Evolutionary conservation across 768 basidiomycete genomes (phyloP), one percentile per base, ranked within the genome.

Genomic region (Hericium coralloides): DNA sequence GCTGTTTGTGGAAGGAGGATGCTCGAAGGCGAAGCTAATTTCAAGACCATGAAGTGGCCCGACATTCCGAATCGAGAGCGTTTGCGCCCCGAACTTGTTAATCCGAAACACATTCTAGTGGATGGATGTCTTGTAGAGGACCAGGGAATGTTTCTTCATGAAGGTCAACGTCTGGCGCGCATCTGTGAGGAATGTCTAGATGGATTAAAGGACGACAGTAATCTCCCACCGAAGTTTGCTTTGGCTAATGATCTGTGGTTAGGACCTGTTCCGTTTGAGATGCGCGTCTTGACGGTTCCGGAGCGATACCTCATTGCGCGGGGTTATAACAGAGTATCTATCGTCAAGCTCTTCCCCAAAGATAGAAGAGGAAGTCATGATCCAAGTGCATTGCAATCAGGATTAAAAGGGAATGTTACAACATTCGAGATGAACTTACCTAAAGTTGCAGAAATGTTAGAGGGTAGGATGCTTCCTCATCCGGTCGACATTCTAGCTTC

Each of bases 221-320:
- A 48, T 8, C 7, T 7, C 9, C 45, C 45, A 48, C 45, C 45
- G 18, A 48, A 48, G 18, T 48, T 10, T 51, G 51, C 69, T 0
- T 59, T 70, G 3, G 67, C 72, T 10, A 77, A 76, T 55, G 62
- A 67, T 9, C 47, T 76, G 38, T 77, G 74, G 75, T 66, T 75
- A 22, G 75, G 75, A 5, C 8, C 56, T 0, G 54, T 70, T 4
- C 75, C 75, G 0, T 59, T 51, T 39, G 59, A 69, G 36, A 57
- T 75, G 0, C 31, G 62, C 17, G 22, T 48, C 2, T 58, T 77
- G 2, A 73, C 74, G 0, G 52, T 76, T 18, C 63, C 73, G 0
- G 74, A 77, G 58, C 71, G 70, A 53, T 56, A 74, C 4, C 65
- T 77, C 0, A 65, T 77, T 10, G 60, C 68, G n/a, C n/a, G n/a